Base-by-base conservation (phyloP, 805 yeast species). In the Wickerhamiella spandovensis region DNA sequence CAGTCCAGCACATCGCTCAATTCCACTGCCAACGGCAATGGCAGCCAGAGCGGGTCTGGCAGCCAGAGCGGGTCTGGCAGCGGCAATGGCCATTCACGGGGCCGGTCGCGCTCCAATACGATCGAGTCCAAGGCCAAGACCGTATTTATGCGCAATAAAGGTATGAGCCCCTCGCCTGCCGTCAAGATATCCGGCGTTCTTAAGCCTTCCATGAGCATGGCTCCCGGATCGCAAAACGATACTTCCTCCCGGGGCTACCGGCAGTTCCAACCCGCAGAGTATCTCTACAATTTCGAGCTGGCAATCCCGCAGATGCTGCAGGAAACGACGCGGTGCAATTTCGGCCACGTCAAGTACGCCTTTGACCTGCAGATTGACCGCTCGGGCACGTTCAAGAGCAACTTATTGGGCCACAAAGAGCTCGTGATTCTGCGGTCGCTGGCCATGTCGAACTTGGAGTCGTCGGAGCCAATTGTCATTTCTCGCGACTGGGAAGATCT, bases 401-500 rank as follows among this genome's bases (percentile, higher is more conserved):
- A 82, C 57, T 65, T 92, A 24, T 60, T 67, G 6, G 92, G 88
- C 1, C 71, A 72, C 50, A 63, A 76, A 37, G 84, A 84, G 1
- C 72, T 92, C 1, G 72, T 70, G 1, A 68, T 92, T 17, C 76
- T 92, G 3, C 71, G 98, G 54, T 74, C 88, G 0, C 89, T 89
- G 10, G 72, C 85, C 1, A 88, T 84, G 51, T 77, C 76, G 38
- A 84, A 87, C 41, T 74, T 82, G 22, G 97, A 92, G 63, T 90
- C 84, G 61, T 81, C 83, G 54, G 98, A 92, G 62, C 97, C 98
- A 0, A 90, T 92, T 49, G 84, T 87, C 4, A 87, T 92, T 37
- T 74, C 82, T 24, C 74, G 95, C 53, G 90, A 85, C 56, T 92
- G 98, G 98, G 97, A 90, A 64, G 88, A 85, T 62, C 86, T 84